phyloP scores from a whole-genome alignment of 2,329 filamentous ascomycete species.

The Herpotrichia juniperi region DNA sequence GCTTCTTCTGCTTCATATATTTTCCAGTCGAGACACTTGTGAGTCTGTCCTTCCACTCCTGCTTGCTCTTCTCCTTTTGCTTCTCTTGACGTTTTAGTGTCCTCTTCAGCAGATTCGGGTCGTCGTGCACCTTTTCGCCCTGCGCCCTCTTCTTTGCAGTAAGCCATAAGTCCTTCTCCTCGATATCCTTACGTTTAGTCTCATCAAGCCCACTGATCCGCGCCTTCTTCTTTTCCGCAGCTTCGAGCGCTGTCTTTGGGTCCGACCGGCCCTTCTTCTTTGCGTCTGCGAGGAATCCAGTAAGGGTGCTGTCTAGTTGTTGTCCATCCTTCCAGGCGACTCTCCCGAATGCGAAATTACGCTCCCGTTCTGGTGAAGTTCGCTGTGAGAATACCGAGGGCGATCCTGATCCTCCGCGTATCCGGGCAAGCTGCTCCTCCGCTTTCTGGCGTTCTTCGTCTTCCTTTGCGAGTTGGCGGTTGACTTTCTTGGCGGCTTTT shows the following conservation, averaged over 20 bases:
- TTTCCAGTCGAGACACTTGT: conserved; percentile 54
- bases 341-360: conserved; percentile 86
- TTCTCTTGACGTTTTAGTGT: conserved; percentile 92
- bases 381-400: conserved; percentile 57
- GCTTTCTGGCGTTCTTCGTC: conserved; percentile 73
- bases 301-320: conserved; percentile 73
- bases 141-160: conserved; percentile 87
- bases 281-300: conserved; percentile 66
- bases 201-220: conserved; percentile 77
- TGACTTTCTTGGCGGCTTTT: conserved; percentile 86
- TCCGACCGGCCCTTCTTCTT: conserved; percentile 86
- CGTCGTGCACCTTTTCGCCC: conserved; percentile 87
- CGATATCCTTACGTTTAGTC: conserved; percentile 81
- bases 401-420: conserved; percentile 65
- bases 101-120: conserved; percentile 84
- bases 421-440: conserved; percentile 60
- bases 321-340: conserved; percentile 90
- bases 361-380: conserved; percentile 55
- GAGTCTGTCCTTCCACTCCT: conserved; percentile 70
- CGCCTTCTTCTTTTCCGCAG: conserved; percentile 84
- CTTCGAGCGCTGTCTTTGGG: conserved; percentile 82
- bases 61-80: conserved; percentile 87
- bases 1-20: conserved; percentile 57
- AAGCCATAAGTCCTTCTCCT: conserved; percentile 94
- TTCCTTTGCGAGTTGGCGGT: conserved; percentile 75